Conservation (phyloP, 164 flowering plant genomes). For the Berberis thunbergii region DNA sequence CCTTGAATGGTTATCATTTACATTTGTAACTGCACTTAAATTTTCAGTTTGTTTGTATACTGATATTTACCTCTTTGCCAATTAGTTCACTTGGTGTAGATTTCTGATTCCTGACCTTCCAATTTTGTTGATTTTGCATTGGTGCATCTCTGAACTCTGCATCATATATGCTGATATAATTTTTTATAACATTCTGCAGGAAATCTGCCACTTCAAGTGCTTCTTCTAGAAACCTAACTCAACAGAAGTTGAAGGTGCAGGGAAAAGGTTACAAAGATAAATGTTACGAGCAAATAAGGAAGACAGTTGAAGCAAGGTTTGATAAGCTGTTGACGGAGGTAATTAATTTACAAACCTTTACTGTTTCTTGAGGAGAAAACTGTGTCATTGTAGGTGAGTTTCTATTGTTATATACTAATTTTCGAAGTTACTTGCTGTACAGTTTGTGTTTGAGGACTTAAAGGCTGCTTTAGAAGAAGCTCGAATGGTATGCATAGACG, state of each 20-base stretch:
- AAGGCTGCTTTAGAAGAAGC: constrained; percentile 97
- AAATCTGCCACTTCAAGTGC: constrained; percentile 45
- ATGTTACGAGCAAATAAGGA: constrained; percentile 88
- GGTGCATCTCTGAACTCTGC: too few species aligned
- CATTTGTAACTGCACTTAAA: not conserved
- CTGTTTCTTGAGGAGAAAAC: not conserved
- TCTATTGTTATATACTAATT: not conserved
- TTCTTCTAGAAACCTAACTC: constrained; percentile 54
- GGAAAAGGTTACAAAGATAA: constrained; percentile 97
- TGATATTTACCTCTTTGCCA: not conserved
- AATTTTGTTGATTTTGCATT: too few species aligned
- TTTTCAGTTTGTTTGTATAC: not conserved
- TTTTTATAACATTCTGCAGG: constrained; percentile 21
- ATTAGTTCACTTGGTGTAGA: not conserved
- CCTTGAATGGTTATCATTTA: not conserved
- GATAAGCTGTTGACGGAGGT: constrained; percentile 75
- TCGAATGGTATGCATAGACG: constrained; percentile 42
- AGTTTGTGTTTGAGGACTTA: constrained; percentile 75
- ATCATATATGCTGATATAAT: too few species aligned
- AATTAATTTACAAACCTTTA: not conserved
- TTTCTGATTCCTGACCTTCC: too few species aligned
- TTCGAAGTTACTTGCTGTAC: constrained; percentile 24
- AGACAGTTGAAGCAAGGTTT: constrained; percentile 81
- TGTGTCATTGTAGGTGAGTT: too few species aligned
- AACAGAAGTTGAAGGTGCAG: constrained; percentile 69